phyloP scores from a whole-genome alignment of 2,329 filamentous ascomycete genomes.

The Epichloe baconii region DNA sequence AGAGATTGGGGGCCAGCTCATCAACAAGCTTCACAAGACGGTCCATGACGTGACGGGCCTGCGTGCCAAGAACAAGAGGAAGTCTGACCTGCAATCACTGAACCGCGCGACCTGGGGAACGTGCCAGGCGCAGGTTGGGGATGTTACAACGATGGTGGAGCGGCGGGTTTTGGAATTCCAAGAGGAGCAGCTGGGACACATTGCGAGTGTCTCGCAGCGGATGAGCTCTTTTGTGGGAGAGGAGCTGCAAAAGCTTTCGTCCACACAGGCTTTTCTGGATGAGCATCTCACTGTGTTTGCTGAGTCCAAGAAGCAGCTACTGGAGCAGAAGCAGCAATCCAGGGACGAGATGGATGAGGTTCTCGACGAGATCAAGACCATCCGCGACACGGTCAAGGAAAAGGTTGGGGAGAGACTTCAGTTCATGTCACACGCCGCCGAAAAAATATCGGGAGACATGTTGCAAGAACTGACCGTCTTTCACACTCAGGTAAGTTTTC shows the following conservation, averaged over 20 bases:
- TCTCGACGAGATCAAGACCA: slow-evolving; percentile 79
- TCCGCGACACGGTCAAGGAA: slow-evolving; percentile 77
- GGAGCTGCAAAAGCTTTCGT: slow-evolving; percentile 58
- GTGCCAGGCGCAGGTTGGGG: slow-evolving; percentile 61
- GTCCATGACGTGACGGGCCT: slow-evolving; percentile 70
- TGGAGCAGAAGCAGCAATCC: slow-evolving; percentile 53
- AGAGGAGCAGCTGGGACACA: slow-evolving; percentile 55
- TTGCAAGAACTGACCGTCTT: slow-evolving; percentile 76
- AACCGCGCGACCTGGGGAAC: slow-evolving; percentile 71
- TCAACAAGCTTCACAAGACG: slow-evolving; percentile 65
- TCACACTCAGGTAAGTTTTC: slow-evolving; percentile 45
- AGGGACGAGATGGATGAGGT: slow-evolving; percentile 84
- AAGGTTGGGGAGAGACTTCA: slow-evolving; percentile 76
- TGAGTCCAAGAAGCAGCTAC: slow-evolving; percentile 53
- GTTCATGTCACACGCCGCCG: slow-evolving; percentile 69
- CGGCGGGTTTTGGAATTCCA: slow-evolving; percentile 60
- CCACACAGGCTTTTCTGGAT: slow-evolving; percentile 57
- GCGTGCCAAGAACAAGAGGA: slow-evolving; percentile 74
- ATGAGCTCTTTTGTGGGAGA: slow-evolving; percentile 66
- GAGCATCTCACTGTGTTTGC: slow-evolving; percentile 56
- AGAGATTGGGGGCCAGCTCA: slow-evolving; percentile 58
- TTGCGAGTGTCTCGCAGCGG: slow-evolving; percentile 52
- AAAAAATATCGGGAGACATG: slow-evolving; percentile 78
- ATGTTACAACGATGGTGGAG: slow-evolving; percentile 68
- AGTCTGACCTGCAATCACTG: slow-evolving; percentile 66